These are phyloP conservation scores for Akebia trifoliata DNA, from an alignment of 164 flowering plant species.

Conservation along the genomic window DNA sequence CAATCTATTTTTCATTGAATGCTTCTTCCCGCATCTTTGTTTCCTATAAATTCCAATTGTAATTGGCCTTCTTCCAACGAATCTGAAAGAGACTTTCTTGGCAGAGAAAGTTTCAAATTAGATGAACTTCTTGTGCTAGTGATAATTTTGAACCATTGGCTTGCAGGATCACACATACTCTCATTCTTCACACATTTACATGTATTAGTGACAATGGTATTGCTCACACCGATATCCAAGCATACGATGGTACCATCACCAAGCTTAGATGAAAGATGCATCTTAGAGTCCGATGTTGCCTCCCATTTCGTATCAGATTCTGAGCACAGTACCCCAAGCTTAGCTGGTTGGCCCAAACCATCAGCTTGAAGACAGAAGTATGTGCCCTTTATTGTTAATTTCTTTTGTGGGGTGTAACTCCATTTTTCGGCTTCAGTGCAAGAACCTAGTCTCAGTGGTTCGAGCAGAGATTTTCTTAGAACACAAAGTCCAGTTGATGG, in stretches of 20 bases:
- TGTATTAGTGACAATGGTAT: conserved; percentile 36
- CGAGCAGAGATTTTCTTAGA: conserved; percentile 20
- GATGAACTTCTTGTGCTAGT: conserved; percentile 44
- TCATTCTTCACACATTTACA: conserved; percentile 50
- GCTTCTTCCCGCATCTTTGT: conserved; percentile 1
- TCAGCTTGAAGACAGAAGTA: conserved; percentile 54
- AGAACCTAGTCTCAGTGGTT: conserved; percentile 48
- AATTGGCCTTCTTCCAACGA: background rate
- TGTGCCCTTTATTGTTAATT: conserved; percentile 34
- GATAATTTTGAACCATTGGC: conserved; percentile 79
- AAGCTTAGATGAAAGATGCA: conserved; percentile 53
- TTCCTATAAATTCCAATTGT: background rate
- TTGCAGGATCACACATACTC: conserved; percentile 61
- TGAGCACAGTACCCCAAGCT: conserved; percentile 34
- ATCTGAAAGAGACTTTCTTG: background rate
- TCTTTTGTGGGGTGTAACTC: conserved; percentile 41
- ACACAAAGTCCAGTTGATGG: conserved; percentile 68
- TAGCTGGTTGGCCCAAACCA: conserved; percentile 31
- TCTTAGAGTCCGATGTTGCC: conserved; percentile 46
- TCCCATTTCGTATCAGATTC: conserved; percentile 46
- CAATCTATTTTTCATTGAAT: conserved; percentile 1
- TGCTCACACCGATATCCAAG: conserved; percentile 51
- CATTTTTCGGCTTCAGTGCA: conserved; percentile 52
- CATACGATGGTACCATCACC: conserved; percentile 36
- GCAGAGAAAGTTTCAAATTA: too few relatives aligned